phyloP scores from a whole-genome alignment of 2,329 filamentous ascomycete species.

The Colletotrichum karsti region DNA sequence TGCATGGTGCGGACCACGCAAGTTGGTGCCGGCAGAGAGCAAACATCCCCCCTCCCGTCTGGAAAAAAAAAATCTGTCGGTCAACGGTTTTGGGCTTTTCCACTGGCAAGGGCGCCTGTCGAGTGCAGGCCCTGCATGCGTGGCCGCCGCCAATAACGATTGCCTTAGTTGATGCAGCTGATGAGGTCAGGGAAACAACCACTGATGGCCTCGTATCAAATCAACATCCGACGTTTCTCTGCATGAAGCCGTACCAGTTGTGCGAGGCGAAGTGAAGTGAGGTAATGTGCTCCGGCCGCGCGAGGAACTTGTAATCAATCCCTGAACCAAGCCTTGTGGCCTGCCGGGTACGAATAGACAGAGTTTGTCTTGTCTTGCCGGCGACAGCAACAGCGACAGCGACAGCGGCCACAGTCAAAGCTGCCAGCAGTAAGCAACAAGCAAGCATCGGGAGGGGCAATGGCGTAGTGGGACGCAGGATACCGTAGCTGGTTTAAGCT shows the following conservation, averaged over 20 bases:
- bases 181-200: slow-evolving; percentile 18
- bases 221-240: slow-evolving; percentile 24
- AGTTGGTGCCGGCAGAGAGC: slow-evolving; percentile 17
- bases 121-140: slow-evolving; percentile 12
- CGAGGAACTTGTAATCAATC: slow-evolving; percentile 2
- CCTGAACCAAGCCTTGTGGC: slow-evolving; percentile 8
- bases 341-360: neutral
- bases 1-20: slow-evolving; percentile 3
- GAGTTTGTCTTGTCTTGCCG: neutral
- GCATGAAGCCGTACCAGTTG: slow-evolving; percentile 11
- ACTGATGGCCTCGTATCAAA: slow-evolving; percentile 20
- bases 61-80: slow-evolving; percentile 23
- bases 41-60: slow-evolving; percentile 5
- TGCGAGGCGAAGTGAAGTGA: slow-evolving; percentile 15
- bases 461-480: slow-evolving; percentile 16
- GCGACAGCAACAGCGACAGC: neutral
- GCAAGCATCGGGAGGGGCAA: slow-evolving; percentile 8
- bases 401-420: neutral
- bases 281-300: neutral
- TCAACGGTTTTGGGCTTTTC: slow-evolving; percentile 19
- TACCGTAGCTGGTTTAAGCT: slow-evolving; percentile 25
- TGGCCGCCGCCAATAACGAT: slow-evolving; percentile 5
- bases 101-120: slow-evolving; percentile 17
- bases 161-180: slow-evolving; percentile 20
- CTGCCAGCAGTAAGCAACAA: neutral